These are phyloP conservation scores for Lactifluus volemus DNA, from an alignment of 768 basidiomycete species.

Conservation along the genomic window DNA sequence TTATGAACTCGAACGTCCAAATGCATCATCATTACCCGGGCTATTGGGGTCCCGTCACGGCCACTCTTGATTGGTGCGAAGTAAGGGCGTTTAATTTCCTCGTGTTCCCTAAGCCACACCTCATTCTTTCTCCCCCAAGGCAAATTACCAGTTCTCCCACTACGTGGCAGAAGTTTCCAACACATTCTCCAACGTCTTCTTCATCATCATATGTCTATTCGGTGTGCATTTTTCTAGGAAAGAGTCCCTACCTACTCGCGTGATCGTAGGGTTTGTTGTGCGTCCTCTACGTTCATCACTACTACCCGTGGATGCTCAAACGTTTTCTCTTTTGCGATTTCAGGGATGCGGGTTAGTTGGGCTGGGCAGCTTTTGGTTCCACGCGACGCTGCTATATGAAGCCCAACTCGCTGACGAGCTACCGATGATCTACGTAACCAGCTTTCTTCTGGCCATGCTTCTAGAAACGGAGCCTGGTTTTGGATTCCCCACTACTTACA, in stretches of 20 bases:
- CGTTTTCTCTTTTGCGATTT: background rate
- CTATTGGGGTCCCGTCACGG: slow-evolving; percentile 53
- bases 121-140: slow-evolving; percentile 29
- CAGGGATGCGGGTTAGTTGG: slow-evolving; percentile 65
- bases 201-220: slow-evolving; percentile 44
- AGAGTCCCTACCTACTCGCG: slow-evolving; percentile 32
- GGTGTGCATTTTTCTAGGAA: slow-evolving; percentile 30
- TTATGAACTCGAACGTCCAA: background rate
- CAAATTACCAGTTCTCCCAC: slow-evolving; percentile 69
- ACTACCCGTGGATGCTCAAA: background rate
- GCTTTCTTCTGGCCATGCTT: slow-evolving; percentile 49
- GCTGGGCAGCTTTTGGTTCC: slow-evolving; percentile 72
- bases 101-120: background rate
- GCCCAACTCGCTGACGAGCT: slow-evolving; percentile 79
- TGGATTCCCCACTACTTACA: slow-evolving; percentile 29
- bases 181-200: slow-evolving; percentile 56
- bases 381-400: slow-evolving; percentile 64
- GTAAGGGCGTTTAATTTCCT: slow-evolving; percentile 26
- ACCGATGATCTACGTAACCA: slow-evolving; percentile 70
- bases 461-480: slow-evolving; percentile 53
- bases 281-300: slow-evolving; percentile 5
- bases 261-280: slow-evolving; percentile 27
- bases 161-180: slow-evolving; percentile 73
- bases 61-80: slow-evolving; percentile 72
- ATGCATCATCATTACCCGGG: background rate